Base-by-base conservation (phyloP, 805 yeast species). In the Wickerhamomyces chaumierensis region DNA sequence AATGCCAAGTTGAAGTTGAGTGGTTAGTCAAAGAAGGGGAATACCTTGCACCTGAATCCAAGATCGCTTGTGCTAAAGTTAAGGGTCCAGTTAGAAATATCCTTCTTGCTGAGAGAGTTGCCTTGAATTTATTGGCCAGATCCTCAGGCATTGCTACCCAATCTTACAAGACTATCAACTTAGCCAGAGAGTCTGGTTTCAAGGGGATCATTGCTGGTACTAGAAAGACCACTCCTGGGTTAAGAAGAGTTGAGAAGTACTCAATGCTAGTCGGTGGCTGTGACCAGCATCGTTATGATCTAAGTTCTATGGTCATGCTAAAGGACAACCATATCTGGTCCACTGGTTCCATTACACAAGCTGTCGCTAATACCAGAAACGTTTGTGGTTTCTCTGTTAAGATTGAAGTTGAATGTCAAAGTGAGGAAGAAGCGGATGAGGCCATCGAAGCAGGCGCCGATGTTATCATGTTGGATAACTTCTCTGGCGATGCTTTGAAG, bases 371-470 rank as follows among this genome's bases (percentile, higher is more conserved):
- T 42, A 96, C 97, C 1, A 71, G 85, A 40, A 65, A 66, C 13
- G 95, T 79, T 1, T 83, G 86, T 54, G 97, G 97, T 3, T 88
- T 88, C 60, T 74, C 95, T 3, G 69, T 81, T 31, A 88, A 88
- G 60, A 81, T 88, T 40, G 97, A 88, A 59, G 96, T 88, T 28
- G 97, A 88, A 60, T 88, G 87, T 42, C 87, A 84, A 57, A 65
- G 72, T 41, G 94, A 83, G 55, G 74, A 62, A 5, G 96, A 87
- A 52, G 97, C 97, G 2, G 67, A 71, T 46, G 96, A 90, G 56
- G 97, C 97, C 19, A 90, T 90, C 50, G 74, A 66, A 14, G 94
- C 96, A 2, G 96, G 97, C 12, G 96, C 96, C 1, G 97, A 88
- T 58, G 83, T 90, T 17, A 80, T 90, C 43, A 88, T 88, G 97